phyloP scores from a whole-genome alignment of 495 filamentous ascomycete species.

The Aspergillus ostianus region DNA sequence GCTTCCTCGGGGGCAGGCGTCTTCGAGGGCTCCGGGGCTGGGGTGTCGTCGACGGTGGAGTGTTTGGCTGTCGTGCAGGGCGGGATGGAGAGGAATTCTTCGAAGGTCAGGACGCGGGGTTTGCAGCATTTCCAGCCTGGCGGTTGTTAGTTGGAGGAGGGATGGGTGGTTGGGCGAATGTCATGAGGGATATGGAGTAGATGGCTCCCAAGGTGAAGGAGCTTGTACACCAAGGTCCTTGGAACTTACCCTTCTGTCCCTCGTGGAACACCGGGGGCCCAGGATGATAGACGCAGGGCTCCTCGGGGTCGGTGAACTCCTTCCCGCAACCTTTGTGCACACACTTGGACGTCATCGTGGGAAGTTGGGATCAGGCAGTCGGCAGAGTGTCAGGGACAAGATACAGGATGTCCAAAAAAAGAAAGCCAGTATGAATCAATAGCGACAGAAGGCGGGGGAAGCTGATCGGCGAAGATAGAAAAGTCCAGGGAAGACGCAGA shows the following conservation, averaged over 20 bases:
- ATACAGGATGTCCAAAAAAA: no score
- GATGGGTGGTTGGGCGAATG: slow-evolving; percentile 7
- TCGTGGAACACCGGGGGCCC: slow-evolving; percentile 96
- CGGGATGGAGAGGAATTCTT: slow-evolving; percentile 93
- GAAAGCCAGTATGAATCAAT: neutral
- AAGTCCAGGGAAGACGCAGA: slow-evolving; percentile 9
- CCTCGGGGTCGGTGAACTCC: slow-evolving; percentile 75
- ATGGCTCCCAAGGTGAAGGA: neutral
- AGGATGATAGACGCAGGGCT: slow-evolving; percentile 88
- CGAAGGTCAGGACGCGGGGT: slow-evolving; percentile 94
- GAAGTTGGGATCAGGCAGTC: neutral
- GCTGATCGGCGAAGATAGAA: slow-evolving; percentile 6
- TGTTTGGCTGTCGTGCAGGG: slow-evolving; percentile 95
- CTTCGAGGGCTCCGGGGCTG: slow-evolving; percentile 45
- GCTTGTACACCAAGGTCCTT: slow-evolving; percentile 31
- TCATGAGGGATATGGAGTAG: slow-evolving; percentile 1
- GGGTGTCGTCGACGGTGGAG: slow-evolving; percentile 78
- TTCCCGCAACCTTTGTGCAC: slow-evolving; percentile 96
- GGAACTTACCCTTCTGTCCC: slow-evolving; percentile 87
- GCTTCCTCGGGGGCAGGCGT: slow-evolving; percentile 37
- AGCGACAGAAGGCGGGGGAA: slow-evolving; percentile 5
- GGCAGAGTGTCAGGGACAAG: neutral
- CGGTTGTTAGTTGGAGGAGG: slow-evolving; percentile 14
- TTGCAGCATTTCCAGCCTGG: slow-evolving; percentile 99
- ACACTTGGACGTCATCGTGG: slow-evolving; percentile 80